Evolutionary conservation across 768 basidiomycete genomes (phyloP).

Genomic region (Paxillus involutus): DNA sequence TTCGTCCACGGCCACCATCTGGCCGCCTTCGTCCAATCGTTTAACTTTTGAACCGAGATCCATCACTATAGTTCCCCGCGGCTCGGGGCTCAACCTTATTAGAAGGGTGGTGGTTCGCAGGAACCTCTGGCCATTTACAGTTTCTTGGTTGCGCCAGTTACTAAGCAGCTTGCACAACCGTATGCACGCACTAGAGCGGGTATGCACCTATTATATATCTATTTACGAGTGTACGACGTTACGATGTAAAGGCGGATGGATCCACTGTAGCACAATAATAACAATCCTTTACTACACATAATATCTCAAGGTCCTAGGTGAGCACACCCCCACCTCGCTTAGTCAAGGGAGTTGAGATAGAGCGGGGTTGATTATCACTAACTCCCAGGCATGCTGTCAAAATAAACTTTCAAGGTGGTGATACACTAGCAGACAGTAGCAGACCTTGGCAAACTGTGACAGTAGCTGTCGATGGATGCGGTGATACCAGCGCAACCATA

Average conservation of each 20-base stretch:
- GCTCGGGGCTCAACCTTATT: too few species aligned
- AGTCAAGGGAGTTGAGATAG: not conserved
- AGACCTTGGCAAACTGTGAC: not conserved
- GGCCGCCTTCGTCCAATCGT: not conserved
- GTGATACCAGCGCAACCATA: not conserved
- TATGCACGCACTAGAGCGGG: too few species aligned
- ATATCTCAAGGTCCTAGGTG: not conserved
- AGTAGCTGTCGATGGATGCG: not conserved
- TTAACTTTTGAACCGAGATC: not conserved
- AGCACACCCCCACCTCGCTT: not conserved
- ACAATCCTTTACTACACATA: not conserved
- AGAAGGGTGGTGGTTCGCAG: too few species aligned
- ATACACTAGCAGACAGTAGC: too few species aligned
- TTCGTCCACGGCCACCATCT: not conserved
- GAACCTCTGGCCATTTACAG: too few species aligned
- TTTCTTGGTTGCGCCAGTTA: too few species aligned
- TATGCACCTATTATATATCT: too few species aligned
- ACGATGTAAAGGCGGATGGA: not conserved
- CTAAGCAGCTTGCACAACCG: too few species aligned
- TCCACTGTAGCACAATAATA: not conserved
- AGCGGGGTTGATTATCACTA: not conserved
- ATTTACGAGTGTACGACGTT: too few species aligned
- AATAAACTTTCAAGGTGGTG: too few species aligned
- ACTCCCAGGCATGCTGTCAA: not conserved
- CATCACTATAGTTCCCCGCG: too few species aligned